Evolutionary conservation across 441 rosid species (phyloP), one percentile per base, ranked within the genome.

Genomic region (Theobroma grandiflorum): DNA sequence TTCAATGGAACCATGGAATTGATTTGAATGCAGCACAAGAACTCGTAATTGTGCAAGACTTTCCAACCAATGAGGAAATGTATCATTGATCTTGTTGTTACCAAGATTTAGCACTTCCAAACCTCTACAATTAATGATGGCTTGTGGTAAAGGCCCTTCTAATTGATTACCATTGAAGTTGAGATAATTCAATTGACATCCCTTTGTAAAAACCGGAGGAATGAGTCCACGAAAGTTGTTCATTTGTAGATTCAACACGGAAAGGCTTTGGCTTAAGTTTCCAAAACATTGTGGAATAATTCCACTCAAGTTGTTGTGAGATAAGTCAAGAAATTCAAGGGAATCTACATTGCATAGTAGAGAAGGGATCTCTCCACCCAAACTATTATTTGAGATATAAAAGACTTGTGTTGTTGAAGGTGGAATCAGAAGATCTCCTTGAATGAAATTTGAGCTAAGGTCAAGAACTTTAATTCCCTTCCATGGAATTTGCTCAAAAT

Each of bases 101-200:
- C 82, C 49, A 0, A 84, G 49, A 50, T 86, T 77, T 8, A 84
- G 1, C 3, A 84, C 12, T 66, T 73, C 81, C 57, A 86, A 38
- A 3, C 6, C 8, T n/a, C 0, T 45, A 47, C 85, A 78, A 12
- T 79, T 78, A 45, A 3, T 11, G 40, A 84, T 16, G 6, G 86
- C 63, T 4, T 6, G 18, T 15, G 85, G 64, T 1, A 86, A 11
- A 4, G 33, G 4, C 35, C 88, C 86, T 66, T 42, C 43, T 5
- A 84, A 47, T 57, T 75, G 47, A 59, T 83, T 79, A 4, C 40
- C 72, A 37, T 79, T 58, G 15, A 83, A 55, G 16, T 47, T 57
- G 1, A 83, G 61, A 57, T 77, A 55, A 6, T 38, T 70, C 69
- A 82, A 50, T 3, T 1, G 0, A n/a, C 8, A 68, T 0, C 26